phyloP scores from a whole-genome alignment of 306 rosid genomes.

The barrel medic (Medicago truncatula) region DNA sequence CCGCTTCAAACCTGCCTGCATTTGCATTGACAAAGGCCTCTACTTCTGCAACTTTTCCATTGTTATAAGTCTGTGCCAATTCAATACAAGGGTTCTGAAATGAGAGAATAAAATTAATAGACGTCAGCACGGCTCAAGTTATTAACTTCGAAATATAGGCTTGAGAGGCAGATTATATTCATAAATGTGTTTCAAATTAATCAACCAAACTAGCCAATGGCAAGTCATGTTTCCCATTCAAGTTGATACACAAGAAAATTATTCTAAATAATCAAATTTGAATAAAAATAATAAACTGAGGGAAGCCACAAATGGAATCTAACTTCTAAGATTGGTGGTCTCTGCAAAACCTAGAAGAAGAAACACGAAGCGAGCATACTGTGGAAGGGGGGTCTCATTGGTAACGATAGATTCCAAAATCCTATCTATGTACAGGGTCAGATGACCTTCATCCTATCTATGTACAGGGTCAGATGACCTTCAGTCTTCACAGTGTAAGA shows the following conservation, averaged over 20 bases:
- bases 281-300: neutral
- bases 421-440: neutral
- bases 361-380: neutral
- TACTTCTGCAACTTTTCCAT: slow-evolving; percentile 39
- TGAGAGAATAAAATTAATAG: slow-evolving; percentile 8
- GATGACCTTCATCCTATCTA: neutral
- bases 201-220: slow-evolving; percentile 18
- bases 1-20: slow-evolving; percentile 39
- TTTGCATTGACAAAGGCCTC: slow-evolving; percentile 45
- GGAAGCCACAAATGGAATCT: slow-evolving; percentile 14
- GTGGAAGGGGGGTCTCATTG: neutral
- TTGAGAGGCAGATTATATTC: slow-evolving; percentile 11
- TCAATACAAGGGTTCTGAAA: slow-evolving; percentile 69
- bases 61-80: slow-evolving; percentile 62
- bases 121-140: slow-evolving; percentile 8
- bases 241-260: no score
- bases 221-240: neutral
- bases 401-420: neutral
- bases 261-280: no score
- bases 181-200: neutral
- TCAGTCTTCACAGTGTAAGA: neutral
- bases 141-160: neutral
- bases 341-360: slow-evolving; percentile 1
- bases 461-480: neutral
- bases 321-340: neutral